Evolutionary conservation across 2,329 filamentous ascomycete genomes (phyloP).

Genomic region (Fusarium albosuccineum): DNA sequence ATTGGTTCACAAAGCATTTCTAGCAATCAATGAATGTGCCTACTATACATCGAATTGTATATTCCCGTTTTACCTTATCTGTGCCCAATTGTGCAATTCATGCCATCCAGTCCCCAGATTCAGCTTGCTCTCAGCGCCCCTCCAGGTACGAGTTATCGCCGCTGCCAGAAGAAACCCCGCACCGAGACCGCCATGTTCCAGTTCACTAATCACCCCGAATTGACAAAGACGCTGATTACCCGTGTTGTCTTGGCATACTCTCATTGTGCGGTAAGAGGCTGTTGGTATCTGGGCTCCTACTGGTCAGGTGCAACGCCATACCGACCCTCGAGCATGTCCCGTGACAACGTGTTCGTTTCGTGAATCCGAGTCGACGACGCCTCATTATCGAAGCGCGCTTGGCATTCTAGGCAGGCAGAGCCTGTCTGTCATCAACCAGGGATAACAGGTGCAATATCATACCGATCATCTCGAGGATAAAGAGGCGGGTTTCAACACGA

Average conservation of each 20-base stretch:
- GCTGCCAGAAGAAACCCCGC: background rate
- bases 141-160: too few relatives aligned
- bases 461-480: background rate
- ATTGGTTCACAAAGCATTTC: constrained; percentile 50
- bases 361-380: background rate
- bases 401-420: background rate
- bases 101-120: too few relatives aligned
- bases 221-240: background rate
- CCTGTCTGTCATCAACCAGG: background rate
- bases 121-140: too few relatives aligned
- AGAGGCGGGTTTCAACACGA: background rate
- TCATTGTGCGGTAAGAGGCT: background rate
- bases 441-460: background rate
- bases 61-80: too few relatives aligned
- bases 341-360: background rate
- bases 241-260: background rate
- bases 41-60: too few relatives aligned
- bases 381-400: background rate
- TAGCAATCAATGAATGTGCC: background rate
- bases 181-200: background rate
- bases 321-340: background rate
- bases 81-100: too few relatives aligned
- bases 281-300: background rate
- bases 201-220: background rate
- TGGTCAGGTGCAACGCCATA: too few relatives aligned